Conservation (phyloP, 139 green algal species). For the Micractinium sp. region DNA sequence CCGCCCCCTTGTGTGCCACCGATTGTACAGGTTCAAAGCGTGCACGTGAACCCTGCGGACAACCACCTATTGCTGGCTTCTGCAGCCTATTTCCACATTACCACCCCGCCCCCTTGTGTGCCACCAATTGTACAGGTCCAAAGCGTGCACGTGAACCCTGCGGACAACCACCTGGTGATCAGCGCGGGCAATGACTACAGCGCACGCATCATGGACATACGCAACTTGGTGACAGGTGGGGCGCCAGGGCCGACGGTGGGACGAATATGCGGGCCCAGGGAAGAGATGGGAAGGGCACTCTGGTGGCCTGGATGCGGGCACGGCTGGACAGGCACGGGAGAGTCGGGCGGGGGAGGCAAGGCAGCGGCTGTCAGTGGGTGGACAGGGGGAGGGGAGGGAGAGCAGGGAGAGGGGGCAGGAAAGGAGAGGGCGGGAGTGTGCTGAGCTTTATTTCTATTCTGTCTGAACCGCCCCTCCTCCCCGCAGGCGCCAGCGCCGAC, state of each 20-base stretch:
- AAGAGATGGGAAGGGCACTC: too few species aligned
- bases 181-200: slow-evolving; percentile 81
- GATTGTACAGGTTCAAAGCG: slow-evolving; percentile 51
- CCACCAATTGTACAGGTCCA: slow-evolving; percentile 43
- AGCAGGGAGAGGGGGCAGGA: too few species aligned
- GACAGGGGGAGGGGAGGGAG: too few species aligned
- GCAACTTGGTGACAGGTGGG: slow-evolving; percentile 47
- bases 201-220: slow-evolving; percentile 73
- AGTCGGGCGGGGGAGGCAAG: too few species aligned
- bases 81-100: background rate
- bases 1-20: too few species aligned
- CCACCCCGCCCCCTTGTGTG: background rate
- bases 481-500: background rate
- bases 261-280: too few species aligned
- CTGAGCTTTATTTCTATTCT: too few species aligned
- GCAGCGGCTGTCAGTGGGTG: too few species aligned
- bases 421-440: background rate
- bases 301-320: too few species aligned
- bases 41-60: slow-evolving; percentile 74
- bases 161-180: slow-evolving; percentile 73
- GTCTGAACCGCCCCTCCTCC: too few species aligned
- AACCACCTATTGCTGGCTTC: slow-evolving; percentile 73
- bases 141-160: slow-evolving; percentile 72
- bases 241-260: background rate
- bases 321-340: too few species aligned